Base-by-base conservation (phyloP, 139 green algal species). In the Pleodorina starrii region DNA sequence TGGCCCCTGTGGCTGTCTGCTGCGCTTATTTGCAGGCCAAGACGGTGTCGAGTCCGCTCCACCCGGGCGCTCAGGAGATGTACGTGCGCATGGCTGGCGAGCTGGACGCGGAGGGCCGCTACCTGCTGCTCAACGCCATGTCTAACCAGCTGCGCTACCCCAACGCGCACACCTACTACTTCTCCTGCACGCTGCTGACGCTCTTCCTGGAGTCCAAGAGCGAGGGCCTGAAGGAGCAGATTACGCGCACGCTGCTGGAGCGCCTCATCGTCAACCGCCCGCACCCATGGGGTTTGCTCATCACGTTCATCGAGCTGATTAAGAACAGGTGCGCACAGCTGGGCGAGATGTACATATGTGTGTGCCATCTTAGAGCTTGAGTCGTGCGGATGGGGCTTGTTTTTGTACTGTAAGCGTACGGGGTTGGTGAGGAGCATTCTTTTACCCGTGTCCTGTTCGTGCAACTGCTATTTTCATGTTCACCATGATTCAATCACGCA, bases 251-350 rank as follows among this genome's bases (percentile, higher is more conserved):
- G 77, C 92, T 99, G 93, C 94, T 99, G 89, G 98, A 99, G 94
- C 92, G 98, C 2, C 92, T 99, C 44, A 99, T 99, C 66, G 98
- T 99, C n/a, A 99, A 99, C 95, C 90, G 96, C 59, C 96, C 97
- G 11, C 95, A 96, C 88, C 95, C 95, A 27, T 96, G 94, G 93
- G 98, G 98, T 38, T 94, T 99, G 84, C 95, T 99, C 44, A 98
- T 99, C 92, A 99, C 98, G 35, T 99, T 99, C 94, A 99, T 99
- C 85, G 98, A 99, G 96, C 96, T 99, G 38, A 99, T 99, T 93
- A 99, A 99, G 94, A 99, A 99, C 93, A 89, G 84, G 84, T 87
- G 59, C 29, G 79, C 3, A 60, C 6, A 25, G 9, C 25, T 66
- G 54, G 3, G 9, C 54, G 21, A 32, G 54, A 12, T n/a, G n/a